Conservation (phyloP, 1,139 yeast genomes). For the Debaryomyces robertsiae region DNA sequence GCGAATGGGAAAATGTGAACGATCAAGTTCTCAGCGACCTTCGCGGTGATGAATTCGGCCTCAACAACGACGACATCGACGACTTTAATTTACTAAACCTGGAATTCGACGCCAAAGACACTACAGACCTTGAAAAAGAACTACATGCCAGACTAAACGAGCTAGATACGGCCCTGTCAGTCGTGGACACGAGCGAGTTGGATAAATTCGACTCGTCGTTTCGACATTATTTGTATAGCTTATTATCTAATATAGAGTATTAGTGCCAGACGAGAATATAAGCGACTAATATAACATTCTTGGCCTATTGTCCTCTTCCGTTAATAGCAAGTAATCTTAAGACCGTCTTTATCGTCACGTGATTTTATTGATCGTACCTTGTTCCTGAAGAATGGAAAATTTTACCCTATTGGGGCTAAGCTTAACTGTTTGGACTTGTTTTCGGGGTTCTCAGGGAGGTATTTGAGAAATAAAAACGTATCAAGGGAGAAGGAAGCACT, state of each 20-base stretch:
- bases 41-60: conserved; percentile 53
- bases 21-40: conserved; percentile 46
- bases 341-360: conserved; percentile 2
- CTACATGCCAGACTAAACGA: conserved; percentile 3
- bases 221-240: not conserved
- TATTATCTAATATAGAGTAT: conserved; percentile 2
- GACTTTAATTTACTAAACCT: conserved; percentile 48
- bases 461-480: not conserved
- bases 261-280: not conserved
- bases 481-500: not conserved
- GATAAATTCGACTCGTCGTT: conserved; percentile 27
- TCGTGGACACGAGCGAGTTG: conserved; percentile 28
- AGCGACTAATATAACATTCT: too few species aligned
- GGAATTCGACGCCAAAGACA: conserved; percentile 29
- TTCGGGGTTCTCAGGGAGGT: not conserved
- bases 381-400: conserved; percentile 4
- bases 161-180: conserved; percentile 16
- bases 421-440: not conserved
- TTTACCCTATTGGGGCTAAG: conserved; percentile 5
- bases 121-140: conserved; percentile 30
- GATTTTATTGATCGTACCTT: conserved; percentile 1
- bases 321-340: conserved; percentile 1
- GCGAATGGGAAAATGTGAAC: conserved; percentile 53
- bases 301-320: not conserved
- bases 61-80: conserved; percentile 57